These are phyloP conservation scores for Rhodomyrtus psidioides DNA, from an alignment of 441 rosid species.

Conservation along the genomic window DNA sequence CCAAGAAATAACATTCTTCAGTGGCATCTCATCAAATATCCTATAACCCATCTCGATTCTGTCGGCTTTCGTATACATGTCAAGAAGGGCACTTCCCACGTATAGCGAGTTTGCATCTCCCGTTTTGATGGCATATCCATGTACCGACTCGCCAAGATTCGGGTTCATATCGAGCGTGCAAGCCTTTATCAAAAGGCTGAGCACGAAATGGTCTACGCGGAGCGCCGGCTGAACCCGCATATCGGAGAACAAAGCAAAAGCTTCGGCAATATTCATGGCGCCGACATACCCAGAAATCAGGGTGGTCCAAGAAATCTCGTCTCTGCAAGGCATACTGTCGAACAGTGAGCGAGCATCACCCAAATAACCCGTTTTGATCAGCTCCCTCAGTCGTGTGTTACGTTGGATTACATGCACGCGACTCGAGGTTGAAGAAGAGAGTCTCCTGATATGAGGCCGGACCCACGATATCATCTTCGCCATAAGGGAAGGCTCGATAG, in stretches of 20 bases:
- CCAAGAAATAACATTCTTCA: slow-evolving; percentile 68
- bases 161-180: slow-evolving; percentile 40
- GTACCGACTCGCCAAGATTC: slow-evolving; percentile 51
- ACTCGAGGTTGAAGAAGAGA: slow-evolving; percentile 17
- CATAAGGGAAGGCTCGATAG: not conserved
- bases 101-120: slow-evolving; percentile 48
- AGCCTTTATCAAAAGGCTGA: slow-evolving; percentile 69
- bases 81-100: slow-evolving; percentile 65
- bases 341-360: slow-evolving; percentile 56
- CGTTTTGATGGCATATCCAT: slow-evolving; percentile 48
- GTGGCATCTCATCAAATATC: slow-evolving; percentile 60
- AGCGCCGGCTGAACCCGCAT: slow-evolving; percentile 56
- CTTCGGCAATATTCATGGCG: slow-evolving; percentile 32
- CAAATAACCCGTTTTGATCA: slow-evolving; percentile 28
- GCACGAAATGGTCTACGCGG: slow-evolving; percentile 45
- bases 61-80: slow-evolving; percentile 58
- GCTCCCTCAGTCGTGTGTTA: slow-evolving; percentile 28
- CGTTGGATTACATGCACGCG: slow-evolving; percentile 17
- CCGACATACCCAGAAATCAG: slow-evolving; percentile 61
- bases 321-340: slow-evolving; percentile 57
- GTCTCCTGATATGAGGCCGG: slow-evolving; percentile 26
- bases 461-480: not conserved
- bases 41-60: slow-evolving; percentile 35
- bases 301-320: slow-evolving; percentile 68
- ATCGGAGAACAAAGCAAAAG: slow-evolving; percentile 45